Base-by-base conservation (phyloP, 1,139 yeast species). In the Kodamaea sp. region DNA sequence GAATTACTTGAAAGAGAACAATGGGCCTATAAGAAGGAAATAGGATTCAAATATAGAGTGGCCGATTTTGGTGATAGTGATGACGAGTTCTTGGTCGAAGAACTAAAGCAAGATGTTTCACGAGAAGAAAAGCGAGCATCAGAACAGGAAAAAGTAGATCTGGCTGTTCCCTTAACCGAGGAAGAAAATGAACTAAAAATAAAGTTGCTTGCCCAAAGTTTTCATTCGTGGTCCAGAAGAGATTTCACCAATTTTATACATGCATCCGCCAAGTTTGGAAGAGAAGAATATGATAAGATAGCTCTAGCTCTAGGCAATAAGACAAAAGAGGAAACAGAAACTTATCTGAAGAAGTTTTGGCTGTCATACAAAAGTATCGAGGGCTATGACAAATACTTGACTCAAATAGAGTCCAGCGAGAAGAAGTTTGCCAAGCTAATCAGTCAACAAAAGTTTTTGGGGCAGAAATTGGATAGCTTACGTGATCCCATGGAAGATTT, bases 341-440 rank as follows among this genome's bases (percentile, higher is more conserved):
- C 67, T 29, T 92, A 92, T 55, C 70, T 83, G 38, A 66, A 70
- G 26, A 82, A 71, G 3, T 92, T 92, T 52, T 90, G 96, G 96
- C 60, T 68, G 28, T 70, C 85, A 18, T 83, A 78, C 55, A 65
- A 66, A 14, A 82, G 79, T 48, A 78, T 92, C 31, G 95, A 86
- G 19, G 97, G 97, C 1, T 76, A 82, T 57, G 96, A 89, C 42
- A 83, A 88, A 53, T 88, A 89, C 55, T 58, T 89, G 34, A 60
- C 81, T n/a, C 95, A 87, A 51, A 88, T 92, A 38, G 96, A 89
- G 51, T 71, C 83, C 24, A 95, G 96, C 43, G 97, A 90, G 54
- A 85, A 81, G 63, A 86, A 86, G 51, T 62, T 79, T 13, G 81
- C 79, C 28, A 84, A 76, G 51, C 61, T 83, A 26, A 59, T 63